phyloP scores from a whole-genome alignment of 2,329 filamentous ascomycete genomes.

The Aspergillus japonicus region DNA sequence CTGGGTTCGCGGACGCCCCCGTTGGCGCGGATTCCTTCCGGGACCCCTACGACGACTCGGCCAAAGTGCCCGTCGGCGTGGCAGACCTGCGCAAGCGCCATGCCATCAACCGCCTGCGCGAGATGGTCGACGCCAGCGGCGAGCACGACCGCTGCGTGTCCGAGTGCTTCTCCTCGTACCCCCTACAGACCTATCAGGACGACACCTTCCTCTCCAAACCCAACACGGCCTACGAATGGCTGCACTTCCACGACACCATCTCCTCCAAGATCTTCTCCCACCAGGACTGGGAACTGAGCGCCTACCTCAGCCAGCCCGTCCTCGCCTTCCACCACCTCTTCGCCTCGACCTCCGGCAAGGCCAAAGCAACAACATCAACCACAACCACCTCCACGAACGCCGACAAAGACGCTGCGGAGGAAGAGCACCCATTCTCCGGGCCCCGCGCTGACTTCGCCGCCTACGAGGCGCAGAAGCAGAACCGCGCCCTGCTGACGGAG shows the following conservation, averaged over 20 bases:
- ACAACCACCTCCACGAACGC: conserved; percentile 35
- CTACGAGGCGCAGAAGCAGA: conserved; percentile 76
- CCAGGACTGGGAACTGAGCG: conserved; percentile 88
- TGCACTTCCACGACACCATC: conserved; percentile 85
- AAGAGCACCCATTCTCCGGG: conserved; percentile 73
- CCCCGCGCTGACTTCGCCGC: conserved; percentile 79
- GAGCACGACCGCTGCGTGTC: conserved; percentile 62
- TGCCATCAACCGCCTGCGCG: conserved; percentile 57
- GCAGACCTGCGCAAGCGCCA: conserved; percentile 60
- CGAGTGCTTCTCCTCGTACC: conserved; percentile 82
- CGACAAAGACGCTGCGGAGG: conserved; percentile 47
- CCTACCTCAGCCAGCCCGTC: conserved; percentile 82
- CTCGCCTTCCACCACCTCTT: conserved; percentile 92
- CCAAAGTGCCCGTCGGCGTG: conserved; percentile 51
- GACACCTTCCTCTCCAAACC: conserved; percentile 90
- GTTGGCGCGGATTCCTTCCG: conserved; percentile 39
- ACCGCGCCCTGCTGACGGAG: conserved; percentile 68
- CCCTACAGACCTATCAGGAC: conserved; percentile 85
- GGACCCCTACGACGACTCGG: conserved; percentile 31
- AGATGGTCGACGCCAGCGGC: conserved; percentile 63
- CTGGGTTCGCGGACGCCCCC: conserved; percentile 55
- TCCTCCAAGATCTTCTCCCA: conserved; percentile 74
- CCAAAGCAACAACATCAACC: conserved; percentile 24
- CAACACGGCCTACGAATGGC: conserved; percentile 84
- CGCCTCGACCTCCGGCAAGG: conserved; percentile 63